A percentile compares a stretch with the other conserved stretches of the same genome.
These are phyloP conservation scores for Exophiala calicioides DNA, from an alignment of 2,329 filamentous ascomycete species.

Conservation along the genomic window DNA sequence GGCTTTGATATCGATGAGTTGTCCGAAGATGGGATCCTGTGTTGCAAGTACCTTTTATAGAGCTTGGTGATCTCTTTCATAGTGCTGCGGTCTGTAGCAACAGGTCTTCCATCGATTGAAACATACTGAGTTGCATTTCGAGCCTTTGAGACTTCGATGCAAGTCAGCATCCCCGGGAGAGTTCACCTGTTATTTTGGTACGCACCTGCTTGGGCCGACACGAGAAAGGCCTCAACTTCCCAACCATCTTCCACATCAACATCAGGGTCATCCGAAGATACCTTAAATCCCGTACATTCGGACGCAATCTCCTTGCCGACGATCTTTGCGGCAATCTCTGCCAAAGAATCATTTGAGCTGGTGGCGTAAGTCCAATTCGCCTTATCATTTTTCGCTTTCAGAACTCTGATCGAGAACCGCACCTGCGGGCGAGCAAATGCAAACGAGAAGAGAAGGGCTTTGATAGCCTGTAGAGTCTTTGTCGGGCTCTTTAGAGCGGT, in stretches of 20 bases:
- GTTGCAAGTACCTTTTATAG: slow-evolving; percentile 53
- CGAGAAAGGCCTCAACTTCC: slow-evolving; percentile 52
- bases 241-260: slow-evolving; percentile 36
- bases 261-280: slow-evolving; percentile 34
- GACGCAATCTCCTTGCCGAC: slow-evolving; percentile 56
- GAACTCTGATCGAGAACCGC: slow-evolving; percentile 56
- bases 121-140: slow-evolving; percentile 51
- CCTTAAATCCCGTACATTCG: slow-evolving; percentile 44
- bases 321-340: slow-evolving; percentile 59
- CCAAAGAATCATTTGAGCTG: slow-evolving; percentile 42
- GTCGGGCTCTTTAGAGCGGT: slow-evolving; percentile 52
- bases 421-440: slow-evolving; percentile 59
- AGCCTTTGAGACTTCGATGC: slow-evolving; percentile 40
- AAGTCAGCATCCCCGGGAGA: slow-evolving; percentile 27
- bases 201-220: slow-evolving; percentile 33
- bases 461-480: slow-evolving; percentile 55
- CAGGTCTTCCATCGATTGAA: slow-evolving; percentile 59
- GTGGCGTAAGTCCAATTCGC: slow-evolving; percentile 64
- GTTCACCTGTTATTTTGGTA: background rate
- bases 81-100: slow-evolving; percentile 53
- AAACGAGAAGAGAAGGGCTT: slow-evolving; percentile 58
- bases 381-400: slow-evolving; percentile 63
- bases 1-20: slow-evolving; percentile 45
- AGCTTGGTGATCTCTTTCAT: slow-evolving; percentile 54
- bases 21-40: slow-evolving; percentile 18